A percentile compares a stretch with the other conserved stretches of the same genome.
Evolutionary conservation across 768 basidiomycete genomes (phyloP).

Genomic region (Sistotremastrum suecicum): DNA sequence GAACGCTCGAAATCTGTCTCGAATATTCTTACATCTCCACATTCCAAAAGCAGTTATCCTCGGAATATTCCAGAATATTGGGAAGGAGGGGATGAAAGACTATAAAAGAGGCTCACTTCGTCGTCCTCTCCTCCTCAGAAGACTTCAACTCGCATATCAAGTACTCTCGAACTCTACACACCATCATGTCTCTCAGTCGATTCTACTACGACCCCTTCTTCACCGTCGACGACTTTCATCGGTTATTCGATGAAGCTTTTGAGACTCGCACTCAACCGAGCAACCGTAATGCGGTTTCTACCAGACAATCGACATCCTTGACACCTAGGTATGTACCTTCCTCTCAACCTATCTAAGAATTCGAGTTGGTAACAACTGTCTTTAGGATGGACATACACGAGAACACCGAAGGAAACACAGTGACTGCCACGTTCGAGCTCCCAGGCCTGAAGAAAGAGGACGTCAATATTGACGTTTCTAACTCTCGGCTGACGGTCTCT

Average conservation of each 20-base stretch:
- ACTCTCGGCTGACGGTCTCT: conserved; percentile 34
- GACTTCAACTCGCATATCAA: too few species aligned
- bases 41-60: too few species aligned
- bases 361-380: background rate
- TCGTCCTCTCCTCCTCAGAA: too few species aligned
- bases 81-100: too few species aligned
- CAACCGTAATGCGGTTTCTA: conserved; percentile 4
- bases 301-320: conserved; percentile 3
- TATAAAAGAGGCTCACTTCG: too few species aligned
- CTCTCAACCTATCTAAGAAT: background rate
- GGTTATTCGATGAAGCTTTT: conserved; percentile 28
- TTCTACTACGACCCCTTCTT: conserved; percentile 29
- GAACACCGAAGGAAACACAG: conserved; percentile 27
- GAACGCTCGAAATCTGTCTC: too few species aligned
- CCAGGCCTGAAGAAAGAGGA: conserved; percentile 40
- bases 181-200: conserved; percentile 17
- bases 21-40: too few species aligned
- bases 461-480: conserved; percentile 35
- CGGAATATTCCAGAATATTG: too few species aligned
- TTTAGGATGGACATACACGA: conserved; percentile 21
- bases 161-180: background rate
- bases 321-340: conserved; percentile 13
- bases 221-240: conserved; percentile 26
- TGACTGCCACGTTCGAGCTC: conserved; percentile 44
- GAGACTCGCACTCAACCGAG: conserved; percentile 6